These are phyloP conservation scores for Physcia stellaris DNA, from an alignment of 495 filamentous ascomycete species.

Conservation along the genomic window DNA sequence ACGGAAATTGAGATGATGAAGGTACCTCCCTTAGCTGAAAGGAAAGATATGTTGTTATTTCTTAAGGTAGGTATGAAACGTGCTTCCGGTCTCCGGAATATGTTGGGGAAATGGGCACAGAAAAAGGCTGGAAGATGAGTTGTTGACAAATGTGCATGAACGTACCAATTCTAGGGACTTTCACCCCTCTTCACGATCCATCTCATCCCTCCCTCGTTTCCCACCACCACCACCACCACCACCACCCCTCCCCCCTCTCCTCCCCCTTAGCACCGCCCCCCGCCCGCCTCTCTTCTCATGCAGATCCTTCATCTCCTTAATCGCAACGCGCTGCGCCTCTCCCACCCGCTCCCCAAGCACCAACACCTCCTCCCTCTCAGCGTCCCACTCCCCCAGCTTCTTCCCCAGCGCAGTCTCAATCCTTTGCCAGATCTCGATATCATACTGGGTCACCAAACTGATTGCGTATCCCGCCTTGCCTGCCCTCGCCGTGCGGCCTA, in stretches of 20 bases:
- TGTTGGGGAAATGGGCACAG: too few relatives aligned
- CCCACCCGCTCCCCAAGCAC: constrained; percentile 62
- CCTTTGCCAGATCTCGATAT: constrained; percentile 71
- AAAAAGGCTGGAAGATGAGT: background rate
- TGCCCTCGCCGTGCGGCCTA: constrained; percentile 84
- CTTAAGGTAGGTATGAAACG: too few relatives aligned
- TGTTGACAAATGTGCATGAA: background rate
- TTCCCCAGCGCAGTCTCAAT: constrained; percentile 74
- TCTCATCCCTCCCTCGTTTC: constrained; percentile 57
- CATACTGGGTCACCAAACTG: constrained; percentile 78
- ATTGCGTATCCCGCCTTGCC: constrained; percentile 77
- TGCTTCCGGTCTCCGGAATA: too few relatives aligned
- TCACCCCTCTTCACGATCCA: constrained; percentile 69
- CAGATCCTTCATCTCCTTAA: constrained; percentile 68
- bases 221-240: constrained; percentile 23
- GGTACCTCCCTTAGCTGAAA: too few relatives aligned
- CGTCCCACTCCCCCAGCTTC: constrained; percentile 54
- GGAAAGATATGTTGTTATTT: too few relatives aligned
- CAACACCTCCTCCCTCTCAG: constrained; percentile 76
- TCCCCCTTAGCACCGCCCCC: constrained; percentile 44
- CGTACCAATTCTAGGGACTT: background rate
- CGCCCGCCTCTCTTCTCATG: constrained; percentile 63
- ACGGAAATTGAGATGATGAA: too few relatives aligned
- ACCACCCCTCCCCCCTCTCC: constrained; percentile 22
- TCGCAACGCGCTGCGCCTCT: constrained; percentile 73